Evolutionary conservation across 2,329 filamentous ascomycete species (phyloP).

Genomic region (Phialemonium atrogriseum): DNA sequence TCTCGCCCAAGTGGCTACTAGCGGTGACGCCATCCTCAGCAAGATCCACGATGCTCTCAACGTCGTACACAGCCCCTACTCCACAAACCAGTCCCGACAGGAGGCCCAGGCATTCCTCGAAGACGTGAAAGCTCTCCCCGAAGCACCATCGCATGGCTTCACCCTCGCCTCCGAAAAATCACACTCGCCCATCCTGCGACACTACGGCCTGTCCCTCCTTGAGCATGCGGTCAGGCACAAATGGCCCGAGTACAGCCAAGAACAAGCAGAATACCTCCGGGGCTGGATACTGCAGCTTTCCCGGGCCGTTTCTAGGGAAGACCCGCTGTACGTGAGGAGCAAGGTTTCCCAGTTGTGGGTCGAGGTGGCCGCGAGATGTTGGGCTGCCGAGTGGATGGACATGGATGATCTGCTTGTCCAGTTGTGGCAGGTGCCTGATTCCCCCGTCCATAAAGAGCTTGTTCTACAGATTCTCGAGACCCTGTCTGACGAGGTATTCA

Average conservation of each 20-base stretch:
- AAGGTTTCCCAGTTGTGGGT: slow-evolving; percentile 94
- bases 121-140: slow-evolving; percentile 66
- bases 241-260: slow-evolving; percentile 64
- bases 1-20: not conserved
- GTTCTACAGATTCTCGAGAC: slow-evolving; percentile 85
- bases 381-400: slow-evolving; percentile 87
- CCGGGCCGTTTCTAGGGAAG: slow-evolving; percentile 58
- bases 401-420: slow-evolving; percentile 81
- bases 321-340: slow-evolving; percentile 79
- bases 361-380: slow-evolving; percentile 85
- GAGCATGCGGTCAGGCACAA: slow-evolving; percentile 83
- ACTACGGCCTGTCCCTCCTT: slow-evolving; percentile 87
- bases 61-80: slow-evolving; percentile 75
- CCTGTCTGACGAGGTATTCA: slow-evolving; percentile 89
- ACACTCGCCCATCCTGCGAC: slow-evolving; percentile 75
- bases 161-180: slow-evolving; percentile 66
- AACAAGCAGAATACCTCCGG: slow-evolving; percentile 61
- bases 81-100: slow-evolving; percentile 71
- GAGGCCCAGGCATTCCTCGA: slow-evolving; percentile 84
- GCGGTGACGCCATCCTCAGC: slow-evolving; percentile 34
- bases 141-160: slow-evolving; percentile 81
- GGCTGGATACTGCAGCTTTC: slow-evolving; percentile 74
- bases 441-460: slow-evolving; percentile 66
- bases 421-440: slow-evolving; percentile 67
- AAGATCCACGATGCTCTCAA: slow-evolving; percentile 79